Evolutionary conservation across 441 rosid genomes (phyloP), one percentile per base, ranked within the genome.

Genomic region (Theobroma grandiflorum): DNA sequence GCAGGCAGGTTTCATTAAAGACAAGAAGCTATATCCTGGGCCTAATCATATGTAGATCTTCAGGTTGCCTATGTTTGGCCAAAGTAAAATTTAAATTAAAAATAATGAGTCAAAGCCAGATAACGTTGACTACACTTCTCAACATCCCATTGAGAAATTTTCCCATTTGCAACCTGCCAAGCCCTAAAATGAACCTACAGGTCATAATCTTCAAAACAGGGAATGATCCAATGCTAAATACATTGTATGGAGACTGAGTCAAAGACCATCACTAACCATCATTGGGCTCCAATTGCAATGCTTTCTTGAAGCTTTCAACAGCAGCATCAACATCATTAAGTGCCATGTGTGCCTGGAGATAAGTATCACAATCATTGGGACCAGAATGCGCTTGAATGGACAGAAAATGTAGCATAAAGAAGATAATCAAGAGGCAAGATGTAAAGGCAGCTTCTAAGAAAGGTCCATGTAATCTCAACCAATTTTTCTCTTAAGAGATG

Each of bases 301-400:
- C 99, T 90, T 92, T 95, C 81, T 86, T 86, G 77, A 96, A 91
- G 90, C 98, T 96, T 84, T 95, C 99, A 65, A 85, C 98, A 33
- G 99, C 98, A 83, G 94, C 93, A 85, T 96, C 98, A 8, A 96
- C 81, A 20, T 95, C 98, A 71, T 92, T 91, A 40, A 95, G 97
- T 66, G 94, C 98, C 94, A 90, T 89, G 84, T 92, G 84, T 26
- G 97, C 99, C 98, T 96, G 86, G 77, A 78, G 12, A 77, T 31
- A 74, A 12, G 37, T 20, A 38, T 55, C 35, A 16, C 26, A 73
- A 57, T 55, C 49, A 57, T 40, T 20, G 68, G 33, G 43, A 78
- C 53, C 57, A 20, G 8, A 52, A 52, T 35, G 76, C 2, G 10
- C 33, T 53, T 49, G 49, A 75, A 59, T 47, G 38, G 37, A 80